phyloP scores from a whole-genome alignment of 2,329 filamentous ascomycete genomes.

The Colletotrichum sp. region DNA sequence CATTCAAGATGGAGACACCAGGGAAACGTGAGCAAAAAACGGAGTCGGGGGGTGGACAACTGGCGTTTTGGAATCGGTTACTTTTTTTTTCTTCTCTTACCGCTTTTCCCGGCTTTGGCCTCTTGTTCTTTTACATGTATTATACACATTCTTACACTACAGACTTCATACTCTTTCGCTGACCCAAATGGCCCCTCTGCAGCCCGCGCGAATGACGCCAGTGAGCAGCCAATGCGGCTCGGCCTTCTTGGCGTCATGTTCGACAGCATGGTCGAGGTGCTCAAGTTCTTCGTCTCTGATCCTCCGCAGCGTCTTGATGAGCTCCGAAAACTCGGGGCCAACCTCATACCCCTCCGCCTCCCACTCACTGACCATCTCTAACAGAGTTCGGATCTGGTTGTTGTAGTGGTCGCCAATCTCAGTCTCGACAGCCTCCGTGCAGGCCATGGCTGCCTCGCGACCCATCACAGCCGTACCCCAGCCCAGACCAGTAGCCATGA shows the following conservation, averaged over 20 bases:
- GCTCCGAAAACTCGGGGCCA: constrained; percentile 74
- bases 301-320: constrained; percentile 76
- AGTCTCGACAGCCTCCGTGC: constrained; percentile 97
- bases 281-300: constrained; percentile 97
- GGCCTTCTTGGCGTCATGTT: constrained; percentile 90
- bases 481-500: constrained; percentile 79
- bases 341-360: constrained; percentile 79
- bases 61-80: neutral
- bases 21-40: neutral
- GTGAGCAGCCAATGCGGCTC: constrained; percentile 89
- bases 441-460: constrained; percentile 95
- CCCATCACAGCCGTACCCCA: constrained; percentile 91
- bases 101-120: constrained; percentile 1
- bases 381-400: constrained; percentile 79
- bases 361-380: constrained; percentile 82
- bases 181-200: constrained; percentile 90
- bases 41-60: neutral
- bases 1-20: neutral
- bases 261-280: constrained; percentile 93
- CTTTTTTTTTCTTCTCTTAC: neutral
- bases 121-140: constrained; percentile 18
- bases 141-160: constrained; percentile 21
- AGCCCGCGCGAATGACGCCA: constrained; percentile 86
- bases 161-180: constrained; percentile 69
- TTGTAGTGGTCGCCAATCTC: constrained; percentile 98